phyloP scores from a whole-genome alignment of 177 flowering plant genomes.

The Vitis hybrid region DNA sequence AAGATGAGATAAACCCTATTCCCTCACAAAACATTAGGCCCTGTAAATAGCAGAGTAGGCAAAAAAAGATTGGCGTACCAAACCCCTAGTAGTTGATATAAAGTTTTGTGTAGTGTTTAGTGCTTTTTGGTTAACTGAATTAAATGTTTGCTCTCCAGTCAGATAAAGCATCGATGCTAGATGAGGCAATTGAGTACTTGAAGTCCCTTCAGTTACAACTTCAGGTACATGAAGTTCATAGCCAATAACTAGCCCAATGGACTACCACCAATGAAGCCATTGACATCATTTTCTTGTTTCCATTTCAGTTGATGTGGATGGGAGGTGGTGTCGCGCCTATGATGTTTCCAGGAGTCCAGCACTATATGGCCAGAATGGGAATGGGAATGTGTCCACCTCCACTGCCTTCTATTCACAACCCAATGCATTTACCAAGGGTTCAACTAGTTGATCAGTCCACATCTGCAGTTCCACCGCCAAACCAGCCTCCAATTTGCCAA shows the following conservation, averaged over 20 bases:
- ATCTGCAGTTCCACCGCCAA: slow-evolving; percentile 20
- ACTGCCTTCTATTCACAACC: slow-evolving; percentile 33
- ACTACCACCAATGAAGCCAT: neutral
- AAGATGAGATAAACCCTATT: too few relatives aligned
- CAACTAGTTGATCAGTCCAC: slow-evolving; percentile 47
- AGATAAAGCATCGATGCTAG: slow-evolving; percentile 42
- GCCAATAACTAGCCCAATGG: neutral
- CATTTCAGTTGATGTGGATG: slow-evolving; percentile 42
- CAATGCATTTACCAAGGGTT: slow-evolving; percentile 44
- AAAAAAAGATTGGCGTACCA: too few relatives aligned
- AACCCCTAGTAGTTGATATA: neutral
- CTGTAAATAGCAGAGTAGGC: too few relatives aligned
- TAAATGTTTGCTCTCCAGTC: slow-evolving; percentile 21
- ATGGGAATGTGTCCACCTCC: slow-evolving; percentile 32
- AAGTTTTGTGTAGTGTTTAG: neutral
- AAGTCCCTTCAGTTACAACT: slow-evolving; percentile 43
- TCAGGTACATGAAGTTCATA: slow-evolving; percentile 19
- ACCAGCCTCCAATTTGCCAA: slow-evolving; percentile 34
- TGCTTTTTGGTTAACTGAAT: neutral
- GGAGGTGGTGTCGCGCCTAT: slow-evolving; percentile 43
- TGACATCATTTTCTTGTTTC: neutral
- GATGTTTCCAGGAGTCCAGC: slow-evolving; percentile 47
- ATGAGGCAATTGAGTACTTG: slow-evolving; percentile 44
- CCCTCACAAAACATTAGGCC: too few relatives aligned
- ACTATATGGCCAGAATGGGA: slow-evolving; percentile 33